Base-by-base conservation (phyloP, 129 eudicot species). In the Chrysanthemum seticuspe region DNA sequence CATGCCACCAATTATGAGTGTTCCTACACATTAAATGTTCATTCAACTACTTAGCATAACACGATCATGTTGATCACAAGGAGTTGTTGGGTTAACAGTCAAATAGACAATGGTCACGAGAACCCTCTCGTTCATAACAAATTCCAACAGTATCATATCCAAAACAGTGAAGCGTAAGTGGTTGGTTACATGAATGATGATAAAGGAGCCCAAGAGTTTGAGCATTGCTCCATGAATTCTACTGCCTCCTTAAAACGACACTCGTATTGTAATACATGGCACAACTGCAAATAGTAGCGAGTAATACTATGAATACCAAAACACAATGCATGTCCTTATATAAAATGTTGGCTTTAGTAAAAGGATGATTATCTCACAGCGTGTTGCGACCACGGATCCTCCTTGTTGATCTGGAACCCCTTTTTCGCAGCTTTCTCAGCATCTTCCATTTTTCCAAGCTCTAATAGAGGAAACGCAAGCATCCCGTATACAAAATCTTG, bases 1-100 rank as follows among this genome's bases (percentile, higher is more conserved):
- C 92, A 61, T 93, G 98, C 98, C 98, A 93, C 98, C 98, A 93
- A 66, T 93, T 93, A 82, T 93, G 98, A 16, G 98, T 89, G 65
- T 79, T 85, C 90, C 98, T 93, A 72, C 63, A 73, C 19, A 76
- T 76, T 51, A 55, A 36, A 65, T 77, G 19, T 51, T 69, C 16
- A 68, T 68, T 23, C 6, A 40, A 68, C 47, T 7, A 14, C 16
- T 14, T 12, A 49, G 53, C 12, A 76, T 58, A 68, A 29, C 61
- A 68, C 49, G 29, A 23, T 51, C 23, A 2, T 0, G 19, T 40
- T 40, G 56, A 50, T 67, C 48, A 55, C 57, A 51, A 15, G 21
- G 56, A 21, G 29, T 49, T 31, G 29, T 62, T 62, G n/a, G 8
- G 11, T 70, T 51, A 68, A 29, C 0, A n/a, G 40, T 70, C 54